These are phyloP conservation scores for Hericium coralloides DNA, from an alignment of 768 basidiomycete genomes.

Conservation along the genomic window DNA sequence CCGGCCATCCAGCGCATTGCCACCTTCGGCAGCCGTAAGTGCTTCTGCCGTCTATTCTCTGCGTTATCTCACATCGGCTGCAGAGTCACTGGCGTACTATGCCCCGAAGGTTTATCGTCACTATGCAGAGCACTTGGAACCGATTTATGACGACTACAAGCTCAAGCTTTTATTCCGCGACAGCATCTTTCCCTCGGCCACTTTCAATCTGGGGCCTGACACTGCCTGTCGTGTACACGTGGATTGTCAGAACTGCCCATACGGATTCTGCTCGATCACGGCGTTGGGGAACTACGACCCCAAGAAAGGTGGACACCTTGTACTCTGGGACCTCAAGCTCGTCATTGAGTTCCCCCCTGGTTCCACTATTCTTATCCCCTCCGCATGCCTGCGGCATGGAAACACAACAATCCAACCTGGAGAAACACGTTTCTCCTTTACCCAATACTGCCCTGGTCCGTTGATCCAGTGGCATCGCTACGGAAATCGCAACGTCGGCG, in stretches of 20 bases:
- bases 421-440: constrained; percentile 4
- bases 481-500: no score
- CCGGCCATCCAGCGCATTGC: no score
- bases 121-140: no score
- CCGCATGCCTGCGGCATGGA: constrained; percentile 11
- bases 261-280: constrained; percentile 12
- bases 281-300: constrained; percentile 12
- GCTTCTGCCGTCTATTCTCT: no score
- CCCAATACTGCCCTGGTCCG: no score
- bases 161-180: no score
- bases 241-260: constrained; percentile 6
- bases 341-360: constrained; percentile 15
- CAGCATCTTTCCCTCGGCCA: constrained; percentile 8
- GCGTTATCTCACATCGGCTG: no score
- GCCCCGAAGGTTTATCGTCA: no score
- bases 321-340: constrained; percentile 11
- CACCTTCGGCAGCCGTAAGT: no score
- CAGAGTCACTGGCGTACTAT: no score
- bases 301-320: constrained; percentile 10
- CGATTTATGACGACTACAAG: no score
- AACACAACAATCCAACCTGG: constrained; percentile 11
- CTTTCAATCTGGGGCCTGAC: constrained; percentile 12
- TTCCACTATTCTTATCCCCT: constrained; percentile 12
- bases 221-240: constrained; percentile 5
- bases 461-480: no score